Evolutionary conservation across 2,329 filamentous ascomycete genomes (phyloP).

Genomic region (Decorospora gaudefroyi): DNA sequence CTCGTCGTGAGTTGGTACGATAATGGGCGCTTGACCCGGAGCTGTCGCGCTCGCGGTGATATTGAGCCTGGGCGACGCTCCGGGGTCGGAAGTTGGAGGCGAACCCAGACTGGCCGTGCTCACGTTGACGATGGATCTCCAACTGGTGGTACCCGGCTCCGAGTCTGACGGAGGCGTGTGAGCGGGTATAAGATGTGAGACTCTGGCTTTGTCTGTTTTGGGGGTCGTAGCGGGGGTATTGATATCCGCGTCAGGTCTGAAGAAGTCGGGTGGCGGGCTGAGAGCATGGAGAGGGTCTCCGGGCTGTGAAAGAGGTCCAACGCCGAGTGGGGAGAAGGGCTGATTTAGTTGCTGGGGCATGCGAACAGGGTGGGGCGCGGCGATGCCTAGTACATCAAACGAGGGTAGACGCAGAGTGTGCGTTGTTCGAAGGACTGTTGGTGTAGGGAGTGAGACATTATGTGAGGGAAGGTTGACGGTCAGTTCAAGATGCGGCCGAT

Average conservation of each 20-base stretch:
- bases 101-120: conserved; percentile 47
- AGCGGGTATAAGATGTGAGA: conserved; percentile 48
- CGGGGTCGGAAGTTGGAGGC: conserved; percentile 48
- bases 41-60: conserved; percentile 26
- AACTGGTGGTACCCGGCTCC: conserved; percentile 50
- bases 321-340: conserved; percentile 42
- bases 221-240: conserved; percentile 24
- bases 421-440: conserved; percentile 38
- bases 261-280: conserved; percentile 38
- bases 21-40: conserved; percentile 31
- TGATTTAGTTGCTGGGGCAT: conserved; percentile 32
- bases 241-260: conserved; percentile 24
- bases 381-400: conserved; percentile 58
- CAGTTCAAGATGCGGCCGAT: conserved; percentile 33
- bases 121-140: conserved; percentile 47
- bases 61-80: conserved; percentile 35
- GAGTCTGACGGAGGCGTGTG: conserved; percentile 54
- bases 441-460: conserved; percentile 39
- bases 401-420: conserved; percentile 57
- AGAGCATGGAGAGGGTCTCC: conserved; percentile 49
- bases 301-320: conserved; percentile 47
- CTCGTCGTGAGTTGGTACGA: conserved; percentile 33
- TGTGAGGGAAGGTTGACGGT: conserved; percentile 33
- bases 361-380: conserved; percentile 53
- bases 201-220: conserved; percentile 28